Conservation (phyloP, 164 flowering plant species). For the Aristolochia fimbriata region DNA sequence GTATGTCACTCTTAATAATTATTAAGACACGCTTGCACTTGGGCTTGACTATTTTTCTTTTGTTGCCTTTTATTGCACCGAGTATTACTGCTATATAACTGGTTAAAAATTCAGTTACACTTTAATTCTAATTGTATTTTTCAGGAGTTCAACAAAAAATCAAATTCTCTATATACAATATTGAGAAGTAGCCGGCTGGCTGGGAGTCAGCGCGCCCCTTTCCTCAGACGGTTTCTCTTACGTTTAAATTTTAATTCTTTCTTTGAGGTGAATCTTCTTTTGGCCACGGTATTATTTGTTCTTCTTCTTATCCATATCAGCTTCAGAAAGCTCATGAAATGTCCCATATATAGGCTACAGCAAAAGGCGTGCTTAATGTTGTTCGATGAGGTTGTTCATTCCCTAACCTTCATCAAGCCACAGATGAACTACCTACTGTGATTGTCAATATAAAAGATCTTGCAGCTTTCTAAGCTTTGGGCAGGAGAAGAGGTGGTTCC, state of each 20-base stretch:
- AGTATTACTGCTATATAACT: too few species aligned
- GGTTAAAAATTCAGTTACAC: too few species aligned
- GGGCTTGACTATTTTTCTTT: too few species aligned
- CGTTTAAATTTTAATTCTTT: conserved; percentile 89
- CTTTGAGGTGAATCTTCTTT: conserved; percentile 62
- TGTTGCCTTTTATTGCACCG: too few species aligned
- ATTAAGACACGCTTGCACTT: too few species aligned
- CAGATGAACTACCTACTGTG: too few species aligned
- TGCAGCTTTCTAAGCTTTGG: not conserved
- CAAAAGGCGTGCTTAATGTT: conserved; percentile 83
- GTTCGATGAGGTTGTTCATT: conserved; percentile 29
- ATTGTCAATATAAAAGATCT: too few species aligned
- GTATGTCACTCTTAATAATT: conserved; percentile 18
- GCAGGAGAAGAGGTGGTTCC: not conserved
- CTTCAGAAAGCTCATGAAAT: not conserved
- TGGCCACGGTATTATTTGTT: too few species aligned
- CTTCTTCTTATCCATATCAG: not conserved
- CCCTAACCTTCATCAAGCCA: too few species aligned
- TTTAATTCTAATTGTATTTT: not conserved
- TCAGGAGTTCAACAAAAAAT: conserved; percentile 96
- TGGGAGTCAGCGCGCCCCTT: conserved; percentile 96
- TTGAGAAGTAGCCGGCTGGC: conserved; percentile 92
- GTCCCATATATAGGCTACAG: conserved; percentile 59
- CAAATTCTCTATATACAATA: conserved; percentile 94
- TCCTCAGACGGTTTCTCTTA: conserved; percentile 79